Conservation (phyloP, 2,329 filamentous ascomycete species). For the Fonsecaea erecta region DNA sequence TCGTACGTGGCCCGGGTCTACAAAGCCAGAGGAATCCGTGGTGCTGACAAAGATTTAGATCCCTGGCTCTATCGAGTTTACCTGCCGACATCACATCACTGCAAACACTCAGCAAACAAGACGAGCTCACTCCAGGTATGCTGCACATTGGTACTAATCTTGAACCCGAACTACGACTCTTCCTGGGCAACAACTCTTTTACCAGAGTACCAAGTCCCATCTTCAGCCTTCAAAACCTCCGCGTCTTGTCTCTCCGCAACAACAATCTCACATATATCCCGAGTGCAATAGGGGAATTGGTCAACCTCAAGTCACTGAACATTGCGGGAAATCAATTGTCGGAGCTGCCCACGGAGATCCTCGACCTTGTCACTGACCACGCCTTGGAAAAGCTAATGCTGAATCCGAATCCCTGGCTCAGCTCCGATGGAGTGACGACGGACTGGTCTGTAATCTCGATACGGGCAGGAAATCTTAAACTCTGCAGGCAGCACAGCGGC, state of each 20-base stretch:
- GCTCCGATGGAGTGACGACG: not conserved
- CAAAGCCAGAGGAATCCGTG: not conserved
- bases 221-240: conserved; percentile 48
- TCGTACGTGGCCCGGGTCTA: conserved; percentile 43
- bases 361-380: conserved; percentile 44
- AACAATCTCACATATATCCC: conserved; percentile 52
- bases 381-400: conserved; percentile 23
- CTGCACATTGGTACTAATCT: conserved; percentile 38
- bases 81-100: conserved; percentile 28
- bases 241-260: conserved; percentile 52
- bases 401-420: conserved; percentile 34
- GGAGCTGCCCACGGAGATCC: conserved; percentile 52
- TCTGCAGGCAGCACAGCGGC: not conserved
- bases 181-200: conserved; percentile 50
- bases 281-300: conserved; percentile 47
- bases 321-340: conserved; percentile 50
- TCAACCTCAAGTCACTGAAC: conserved; percentile 51
- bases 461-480: not conserved
- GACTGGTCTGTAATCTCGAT: not conserved
- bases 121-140: conserved; percentile 34
- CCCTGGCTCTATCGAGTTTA: conserved; percentile 26
- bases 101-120: conserved; percentile 34
- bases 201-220: conserved; percentile 46
- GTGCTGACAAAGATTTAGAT: conserved; percentile 13
- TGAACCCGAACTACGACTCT: conserved; percentile 50